Conservation (phyloP, 2,329 filamentous ascomycete species). For the Ceratocystiopsis sp. region DNA sequence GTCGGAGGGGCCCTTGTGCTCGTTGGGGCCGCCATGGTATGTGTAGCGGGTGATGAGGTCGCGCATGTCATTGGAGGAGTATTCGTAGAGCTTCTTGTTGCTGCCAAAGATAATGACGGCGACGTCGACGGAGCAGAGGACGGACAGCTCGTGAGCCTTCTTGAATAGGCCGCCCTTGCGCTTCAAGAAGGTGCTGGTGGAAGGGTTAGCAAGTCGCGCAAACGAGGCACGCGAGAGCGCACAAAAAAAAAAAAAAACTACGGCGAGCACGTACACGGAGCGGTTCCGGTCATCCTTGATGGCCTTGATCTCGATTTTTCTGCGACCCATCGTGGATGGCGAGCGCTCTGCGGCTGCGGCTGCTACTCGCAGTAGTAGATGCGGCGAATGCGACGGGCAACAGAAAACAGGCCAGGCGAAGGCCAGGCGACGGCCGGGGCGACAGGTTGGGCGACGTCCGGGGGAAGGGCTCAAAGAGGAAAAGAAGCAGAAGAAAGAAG, state of each 20-base stretch:
- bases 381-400: too few relatives aligned
- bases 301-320: conserved; percentile 99
- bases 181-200: conserved; percentile 86
- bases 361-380: too few relatives aligned
- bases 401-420: too few relatives aligned
- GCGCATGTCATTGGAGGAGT: conserved; percentile 84
- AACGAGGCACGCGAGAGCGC: background rate
- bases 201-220: background rate
- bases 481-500: too few relatives aligned
- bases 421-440: too few relatives aligned
- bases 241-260: background rate
- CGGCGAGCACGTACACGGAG: conserved; percentile 57
- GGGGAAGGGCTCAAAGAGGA: too few relatives aligned
- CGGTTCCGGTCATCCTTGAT: conserved; percentile 98
- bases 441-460: too few relatives aligned
- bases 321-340: conserved; percentile 59
- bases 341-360: too few relatives aligned
- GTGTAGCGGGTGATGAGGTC: conserved; percentile 77
- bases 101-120: conserved; percentile 97
- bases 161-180: conserved; percentile 98
- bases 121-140: conserved; percentile 95
- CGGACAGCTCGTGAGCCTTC: conserved; percentile 96
- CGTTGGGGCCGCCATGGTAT: conserved; percentile 84
- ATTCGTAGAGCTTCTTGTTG: conserved; percentile 98
- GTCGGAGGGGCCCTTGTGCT: conserved; percentile 89